phyloP scores from a whole-genome alignment of 2,329 filamentous ascomycete genomes.

The Neopestalotiopsis sp. region DNA sequence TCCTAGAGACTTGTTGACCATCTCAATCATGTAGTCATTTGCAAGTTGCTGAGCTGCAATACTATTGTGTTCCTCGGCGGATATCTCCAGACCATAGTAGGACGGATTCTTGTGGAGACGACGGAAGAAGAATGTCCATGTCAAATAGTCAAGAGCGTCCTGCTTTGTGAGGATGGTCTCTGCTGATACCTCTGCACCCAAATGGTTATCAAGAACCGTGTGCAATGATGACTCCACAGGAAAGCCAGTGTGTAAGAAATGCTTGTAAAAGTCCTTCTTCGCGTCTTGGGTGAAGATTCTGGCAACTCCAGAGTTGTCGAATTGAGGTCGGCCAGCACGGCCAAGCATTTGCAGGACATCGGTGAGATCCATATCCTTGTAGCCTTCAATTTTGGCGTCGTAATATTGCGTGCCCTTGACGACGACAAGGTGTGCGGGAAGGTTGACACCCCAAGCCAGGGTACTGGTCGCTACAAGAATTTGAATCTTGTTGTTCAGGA shows the following conservation, averaged over 20 bases:
- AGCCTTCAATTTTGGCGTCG: constrained; percentile 95
- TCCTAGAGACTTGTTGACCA: constrained; percentile 84
- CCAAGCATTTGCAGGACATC: constrained; percentile 98
- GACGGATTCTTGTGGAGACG: constrained; percentile 97
- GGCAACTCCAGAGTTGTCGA: constrained; percentile 93
- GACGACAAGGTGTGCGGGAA: constrained; percentile 94
- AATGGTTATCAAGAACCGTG: constrained; percentile 95
- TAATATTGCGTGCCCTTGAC: constrained; percentile 99
- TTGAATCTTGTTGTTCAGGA: constrained; percentile 97
- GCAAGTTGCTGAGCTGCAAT: constrained; percentile 83
- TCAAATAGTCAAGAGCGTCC: constrained; percentile 95
- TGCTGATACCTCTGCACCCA: constrained; percentile 92
- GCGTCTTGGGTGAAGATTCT: constrained; percentile 96
- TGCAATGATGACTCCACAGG: constrained; percentile 96
- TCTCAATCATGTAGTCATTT: constrained; percentile 91
- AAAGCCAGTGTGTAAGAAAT: constrained; percentile 97
- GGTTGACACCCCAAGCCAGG: constrained; percentile 95
- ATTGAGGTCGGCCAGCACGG: constrained; percentile 92
- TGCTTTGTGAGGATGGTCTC: constrained; percentile 94
- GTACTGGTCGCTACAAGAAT: constrained; percentile 96
- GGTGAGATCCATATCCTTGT: constrained; percentile 98
- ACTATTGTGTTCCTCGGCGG: constrained; percentile 88
- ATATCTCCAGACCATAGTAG: constrained; percentile 95
- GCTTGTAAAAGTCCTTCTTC: constrained; percentile 99
- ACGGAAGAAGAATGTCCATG: constrained; percentile 99